Percentiles rank a stretch among this genome's conserved stretches.
phyloP scores from a whole-genome alignment of 2,329 filamentous ascomycete species.

The Pseudogymnoascus sp. region DNA sequence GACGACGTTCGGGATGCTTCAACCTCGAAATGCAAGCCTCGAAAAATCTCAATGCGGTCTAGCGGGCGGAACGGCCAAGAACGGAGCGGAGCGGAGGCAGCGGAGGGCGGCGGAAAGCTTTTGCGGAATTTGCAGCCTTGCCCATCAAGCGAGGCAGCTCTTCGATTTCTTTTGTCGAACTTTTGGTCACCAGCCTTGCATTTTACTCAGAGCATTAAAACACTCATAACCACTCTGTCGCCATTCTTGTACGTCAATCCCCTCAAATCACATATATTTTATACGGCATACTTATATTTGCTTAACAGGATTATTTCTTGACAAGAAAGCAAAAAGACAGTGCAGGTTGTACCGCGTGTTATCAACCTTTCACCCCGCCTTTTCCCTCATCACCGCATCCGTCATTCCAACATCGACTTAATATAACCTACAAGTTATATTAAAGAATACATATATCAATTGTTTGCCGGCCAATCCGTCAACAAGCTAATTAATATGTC shows the following conservation, averaged over 20 bases:
- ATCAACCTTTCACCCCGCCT: constrained; percentile 8
- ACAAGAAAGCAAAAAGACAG: constrained; percentile 11
- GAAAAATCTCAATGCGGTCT: constrained; percentile 12
- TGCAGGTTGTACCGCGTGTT: constrained; percentile 1
- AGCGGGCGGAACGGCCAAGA: not conserved
- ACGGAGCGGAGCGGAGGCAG: not conserved
- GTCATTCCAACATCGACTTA: not conserved
- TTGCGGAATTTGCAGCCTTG: constrained; percentile 9
- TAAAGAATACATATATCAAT: not conserved
- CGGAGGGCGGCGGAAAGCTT: constrained; percentile 4
- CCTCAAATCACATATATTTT: not conserved
- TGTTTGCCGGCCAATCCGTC: not conserved
- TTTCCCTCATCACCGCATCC: not conserved
- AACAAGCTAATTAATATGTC: not conserved
- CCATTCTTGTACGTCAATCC: constrained; percentile 4
- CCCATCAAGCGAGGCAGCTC: constrained; percentile 7
- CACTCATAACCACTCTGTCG: constrained; percentile 2
- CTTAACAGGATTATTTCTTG: not conserved
- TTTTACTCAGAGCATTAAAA: constrained; percentile 10
- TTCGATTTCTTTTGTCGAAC: constrained; percentile 11
- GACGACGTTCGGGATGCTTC: constrained; percentile 10
- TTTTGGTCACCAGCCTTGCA: constrained; percentile 11
- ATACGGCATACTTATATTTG: not conserved
- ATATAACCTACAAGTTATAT: not conserved
- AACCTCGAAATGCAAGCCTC: constrained; percentile 12